Evolutionary conservation across 768 basidiomycete genomes (phyloP).

Genomic region (Agaricus sinodeliciosus): DNA sequence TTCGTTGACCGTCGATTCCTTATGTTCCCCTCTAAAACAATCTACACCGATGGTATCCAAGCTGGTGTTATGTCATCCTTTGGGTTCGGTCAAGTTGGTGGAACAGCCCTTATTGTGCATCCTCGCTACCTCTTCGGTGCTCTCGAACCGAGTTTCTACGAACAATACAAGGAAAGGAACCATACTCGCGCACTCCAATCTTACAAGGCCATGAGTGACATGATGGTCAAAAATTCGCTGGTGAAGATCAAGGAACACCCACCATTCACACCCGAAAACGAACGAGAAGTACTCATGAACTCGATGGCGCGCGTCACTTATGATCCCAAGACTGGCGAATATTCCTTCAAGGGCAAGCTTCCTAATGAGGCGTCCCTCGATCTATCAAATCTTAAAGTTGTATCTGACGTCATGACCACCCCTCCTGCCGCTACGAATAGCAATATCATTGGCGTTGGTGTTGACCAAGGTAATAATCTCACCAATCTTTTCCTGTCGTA

Average conservation of each 20-base stretch:
- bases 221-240: constrained; percentile 90
- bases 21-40: constrained; percentile 96
- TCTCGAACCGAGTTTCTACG: constrained; percentile 71
- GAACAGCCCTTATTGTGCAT: constrained; percentile 81
- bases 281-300: constrained; percentile 84
- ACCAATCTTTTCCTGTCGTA: constrained; percentile 4
- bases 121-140: constrained; percentile 88
- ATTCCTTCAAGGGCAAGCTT: constrained; percentile 67
- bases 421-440: constrained; percentile 29
- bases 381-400: constrained; percentile 57
- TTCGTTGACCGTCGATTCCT: constrained; percentile 87
- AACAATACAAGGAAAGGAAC: constrained; percentile 69
- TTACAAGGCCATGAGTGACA: constrained; percentile 90
- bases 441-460: constrained; percentile 69
- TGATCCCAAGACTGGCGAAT: constrained; percentile 82
- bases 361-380: constrained; percentile 47
- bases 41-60: constrained; percentile 88
- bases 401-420: constrained; percentile 46
- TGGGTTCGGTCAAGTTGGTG: constrained; percentile 98
- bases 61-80: constrained; percentile 93
- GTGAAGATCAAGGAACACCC: constrained; percentile 94
- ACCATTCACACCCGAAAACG: constrained; percentile 82
- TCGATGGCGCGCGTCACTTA: constrained; percentile 81
- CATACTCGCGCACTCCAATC: constrained; percentile 58
- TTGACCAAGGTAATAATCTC: constrained; percentile 68